phyloP scores from a whole-genome alignment of 306 rosid species.

The Prosopis cineraria region DNA sequence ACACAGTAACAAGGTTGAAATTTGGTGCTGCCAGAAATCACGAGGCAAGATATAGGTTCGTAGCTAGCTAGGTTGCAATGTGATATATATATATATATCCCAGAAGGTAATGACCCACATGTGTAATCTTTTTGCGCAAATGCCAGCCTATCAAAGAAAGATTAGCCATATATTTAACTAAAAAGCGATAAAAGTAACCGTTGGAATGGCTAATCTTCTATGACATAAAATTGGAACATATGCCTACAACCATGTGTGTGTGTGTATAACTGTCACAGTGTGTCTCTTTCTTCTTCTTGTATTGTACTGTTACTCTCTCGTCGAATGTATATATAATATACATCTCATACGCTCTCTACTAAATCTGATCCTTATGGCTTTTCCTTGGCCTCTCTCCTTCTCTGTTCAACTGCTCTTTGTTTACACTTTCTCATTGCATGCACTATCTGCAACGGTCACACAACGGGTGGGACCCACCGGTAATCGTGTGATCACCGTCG shows the following conservation, averaged over 20 bases:
- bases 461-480: slow-evolving; percentile 58
- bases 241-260: not conserved
- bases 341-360: not conserved
- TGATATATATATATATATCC: no score
- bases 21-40: not conserved
- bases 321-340: not conserved
- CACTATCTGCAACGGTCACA: slow-evolving; percentile 24
- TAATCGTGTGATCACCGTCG: slow-evolving; percentile 49
- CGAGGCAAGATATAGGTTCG: no score
- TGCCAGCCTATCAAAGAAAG: slow-evolving; percentile 8
- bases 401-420: not conserved
- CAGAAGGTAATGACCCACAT: not conserved
- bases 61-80: not conserved
- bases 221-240: not conserved
- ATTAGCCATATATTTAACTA: slow-evolving; percentile 3
- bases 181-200: slow-evolving; percentile 48
- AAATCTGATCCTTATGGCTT: slow-evolving; percentile 35
- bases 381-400: not conserved
- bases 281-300: not conserved
- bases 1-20: not conserved
- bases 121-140: slow-evolving; percentile 5
- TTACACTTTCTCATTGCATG: slow-evolving; percentile 32
- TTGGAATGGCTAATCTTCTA: slow-evolving; percentile 32
- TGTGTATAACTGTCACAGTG: not conserved
- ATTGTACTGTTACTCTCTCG: not conserved